Conservation (phyloP, 2,329 filamentous ascomycete genomes). For the Penicillium sclerotigenum region DNA sequence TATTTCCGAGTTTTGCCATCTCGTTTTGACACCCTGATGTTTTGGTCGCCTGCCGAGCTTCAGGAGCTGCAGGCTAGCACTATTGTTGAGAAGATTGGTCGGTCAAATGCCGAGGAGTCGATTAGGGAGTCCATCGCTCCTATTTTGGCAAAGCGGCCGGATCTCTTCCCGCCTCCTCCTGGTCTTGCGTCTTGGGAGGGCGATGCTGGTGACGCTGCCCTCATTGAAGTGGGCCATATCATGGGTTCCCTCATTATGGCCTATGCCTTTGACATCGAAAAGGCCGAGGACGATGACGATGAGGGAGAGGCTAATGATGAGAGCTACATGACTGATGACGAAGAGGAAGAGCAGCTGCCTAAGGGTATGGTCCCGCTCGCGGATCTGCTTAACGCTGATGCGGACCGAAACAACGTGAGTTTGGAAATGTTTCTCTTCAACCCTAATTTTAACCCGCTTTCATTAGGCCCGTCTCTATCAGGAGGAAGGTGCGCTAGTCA, state of each 20-base stretch:
- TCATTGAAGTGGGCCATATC: conserved; percentile 63
- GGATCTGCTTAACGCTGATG: conserved; percentile 85
- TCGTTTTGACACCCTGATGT: conserved; percentile 82
- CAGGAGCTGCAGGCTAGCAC: conserved; percentile 71
- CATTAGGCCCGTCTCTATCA: conserved; percentile 58
- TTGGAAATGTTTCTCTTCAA: background rate
- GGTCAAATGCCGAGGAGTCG: conserved; percentile 64
- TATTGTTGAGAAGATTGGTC: conserved; percentile 73
- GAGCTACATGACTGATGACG: conserved; percentile 58
- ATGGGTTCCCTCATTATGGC: conserved; percentile 91
- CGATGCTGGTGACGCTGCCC: conserved; percentile 43
- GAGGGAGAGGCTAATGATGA: conserved; percentile 50
- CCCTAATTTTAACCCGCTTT: conserved; percentile 3
- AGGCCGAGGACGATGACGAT: conserved; percentile 56
- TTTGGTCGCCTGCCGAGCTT: conserved; percentile 72
- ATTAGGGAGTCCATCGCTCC: conserved; percentile 60
- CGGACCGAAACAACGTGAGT: conserved; percentile 71
- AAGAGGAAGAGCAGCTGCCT: conserved; percentile 62
- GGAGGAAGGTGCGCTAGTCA: conserved; percentile 60
- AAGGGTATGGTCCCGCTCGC: conserved; percentile 91
- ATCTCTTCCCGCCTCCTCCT: conserved; percentile 41
- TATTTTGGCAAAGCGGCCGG: conserved; percentile 43
- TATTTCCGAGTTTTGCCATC: conserved; percentile 74
- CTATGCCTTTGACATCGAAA: conserved; percentile 81
- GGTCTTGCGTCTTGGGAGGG: conserved; percentile 43